Percentiles rank a stretch among this genome's conserved stretches.
phyloP scores from a whole-genome alignment of 768 basidiomycete species.

The Paxillus ammoniavirescens region DNA sequence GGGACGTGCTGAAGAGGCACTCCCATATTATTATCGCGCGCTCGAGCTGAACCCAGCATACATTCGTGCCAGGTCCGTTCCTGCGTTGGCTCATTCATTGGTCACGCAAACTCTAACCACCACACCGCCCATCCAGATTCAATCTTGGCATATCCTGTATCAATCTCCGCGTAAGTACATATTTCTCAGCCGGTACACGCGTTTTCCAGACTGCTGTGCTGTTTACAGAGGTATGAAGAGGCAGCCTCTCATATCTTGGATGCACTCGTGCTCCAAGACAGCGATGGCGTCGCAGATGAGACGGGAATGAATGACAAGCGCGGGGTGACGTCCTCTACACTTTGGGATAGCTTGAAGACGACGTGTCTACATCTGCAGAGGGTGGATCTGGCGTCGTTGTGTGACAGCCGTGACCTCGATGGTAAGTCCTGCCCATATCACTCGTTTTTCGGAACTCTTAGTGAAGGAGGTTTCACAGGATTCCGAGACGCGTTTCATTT shows the following conservation, averaged over 20 bases:
- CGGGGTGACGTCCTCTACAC: constrained; percentile 69
- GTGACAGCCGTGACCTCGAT: constrained; percentile 71
- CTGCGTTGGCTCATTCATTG: neutral
- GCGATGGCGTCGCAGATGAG: constrained; percentile 63
- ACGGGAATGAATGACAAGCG: constrained; percentile 47
- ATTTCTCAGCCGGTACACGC: neutral
- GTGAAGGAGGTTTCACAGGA: constrained; percentile 1
- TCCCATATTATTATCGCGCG: constrained; percentile 83
- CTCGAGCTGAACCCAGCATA: constrained; percentile 87
- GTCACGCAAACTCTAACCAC: neutral
- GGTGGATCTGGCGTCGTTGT: constrained; percentile 71
- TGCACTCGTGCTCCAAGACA: constrained; percentile 86
- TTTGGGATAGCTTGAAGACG: constrained; percentile 90
- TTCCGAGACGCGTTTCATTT: constrained; percentile 6
- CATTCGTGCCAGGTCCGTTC: constrained; percentile 75
- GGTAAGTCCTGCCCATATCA: constrained; percentile 32
- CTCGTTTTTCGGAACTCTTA: neutral
- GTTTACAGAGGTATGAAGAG: constrained; percentile 72
- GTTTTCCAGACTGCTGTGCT: constrained; percentile 6
- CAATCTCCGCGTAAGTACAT: constrained; percentile 66
- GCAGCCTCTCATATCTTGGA: constrained; percentile 86
- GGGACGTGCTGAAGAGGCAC: constrained; percentile 74
- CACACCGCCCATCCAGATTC: constrained; percentile 51
- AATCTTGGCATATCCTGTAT: constrained; percentile 93
- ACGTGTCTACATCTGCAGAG: constrained; percentile 80